A percentile compares a stretch with the other conserved stretches of the same genome.
Evolutionary conservation across 805 yeast species (phyloP).

Genomic region (Metschnikowia anglica): DNA sequence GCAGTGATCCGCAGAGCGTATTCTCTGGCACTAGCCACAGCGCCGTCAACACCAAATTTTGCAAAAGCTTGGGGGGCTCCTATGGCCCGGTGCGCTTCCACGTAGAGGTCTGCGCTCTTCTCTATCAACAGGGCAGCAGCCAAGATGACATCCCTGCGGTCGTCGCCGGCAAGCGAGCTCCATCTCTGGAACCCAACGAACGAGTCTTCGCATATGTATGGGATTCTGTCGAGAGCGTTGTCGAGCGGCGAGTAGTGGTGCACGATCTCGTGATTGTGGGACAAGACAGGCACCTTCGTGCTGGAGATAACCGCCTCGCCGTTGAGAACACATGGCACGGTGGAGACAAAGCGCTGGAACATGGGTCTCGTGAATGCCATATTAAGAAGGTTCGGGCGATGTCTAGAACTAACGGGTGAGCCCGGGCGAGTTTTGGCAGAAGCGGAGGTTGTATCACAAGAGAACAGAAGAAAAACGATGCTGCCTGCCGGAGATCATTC

Average conservation of each 20-base stretch:
- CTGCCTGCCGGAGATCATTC: too few species aligned
- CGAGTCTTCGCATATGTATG: constrained; percentile 22
- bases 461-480: too few species aligned
- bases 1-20: constrained; percentile 13
- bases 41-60: constrained; percentile 7
- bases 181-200: constrained; percentile 29
- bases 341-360: not conserved
- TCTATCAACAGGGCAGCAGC: constrained; percentile 20
- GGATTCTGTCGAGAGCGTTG: constrained; percentile 4
- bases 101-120: constrained; percentile 9
- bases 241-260: constrained; percentile 16
- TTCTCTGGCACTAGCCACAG: constrained; percentile 14
- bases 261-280: constrained; percentile 11
- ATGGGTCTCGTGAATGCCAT: not conserved
- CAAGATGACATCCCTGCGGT: constrained; percentile 24
- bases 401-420: too few species aligned
- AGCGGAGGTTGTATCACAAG: too few species aligned
- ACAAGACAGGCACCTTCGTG: constrained; percentile 12
- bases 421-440: too few species aligned
- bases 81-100: constrained; percentile 15
- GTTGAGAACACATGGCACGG: constrained; percentile 15
- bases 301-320: constrained; percentile 10
- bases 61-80: constrained; percentile 14
- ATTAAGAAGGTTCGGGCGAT: too few species aligned
- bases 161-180: constrained; percentile 19